Evolutionary conservation across 352 stramenopile genomes (phyloP).

Genomic region (Phytopythium chamaehyphon): DNA sequence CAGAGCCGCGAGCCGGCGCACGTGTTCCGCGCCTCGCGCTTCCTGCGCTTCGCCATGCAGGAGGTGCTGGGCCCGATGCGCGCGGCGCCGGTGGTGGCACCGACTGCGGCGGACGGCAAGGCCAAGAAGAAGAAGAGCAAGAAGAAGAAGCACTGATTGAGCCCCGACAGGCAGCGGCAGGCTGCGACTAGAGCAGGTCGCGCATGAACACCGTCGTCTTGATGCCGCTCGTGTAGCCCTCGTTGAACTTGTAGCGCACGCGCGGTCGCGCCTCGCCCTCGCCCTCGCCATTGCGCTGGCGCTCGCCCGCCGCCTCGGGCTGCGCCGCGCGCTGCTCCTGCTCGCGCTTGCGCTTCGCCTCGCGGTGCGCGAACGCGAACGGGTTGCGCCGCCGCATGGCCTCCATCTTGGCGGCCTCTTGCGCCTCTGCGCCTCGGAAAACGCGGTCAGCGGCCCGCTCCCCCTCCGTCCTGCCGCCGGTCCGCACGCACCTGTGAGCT

Average conservation of each 20-base stretch:
- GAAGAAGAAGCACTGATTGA: constrained; percentile 30
- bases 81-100: constrained; percentile 2
- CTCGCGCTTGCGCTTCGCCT: constrained; percentile 74
- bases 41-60: constrained; percentile 70
- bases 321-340: constrained; percentile 40
- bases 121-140: constrained; percentile 41
- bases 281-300: constrained; percentile 7
- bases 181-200: constrained; percentile 82
- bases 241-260: constrained; percentile 88
- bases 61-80: constrained; percentile 61
- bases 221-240: constrained; percentile 89
- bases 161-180: constrained; percentile 8
- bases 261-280: constrained; percentile 21
- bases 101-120: constrained; percentile 10
- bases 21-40: constrained; percentile 36
- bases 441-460: background rate
- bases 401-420: constrained; percentile 62
- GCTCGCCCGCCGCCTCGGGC: constrained; percentile 5
- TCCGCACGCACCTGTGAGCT: constrained; percentile 44
- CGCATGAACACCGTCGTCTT: constrained; percentile 84
- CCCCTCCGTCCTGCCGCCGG: background rate
- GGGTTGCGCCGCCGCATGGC: constrained; percentile 64
- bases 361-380: constrained; percentile 77
- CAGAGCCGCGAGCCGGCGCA: constrained; percentile 19
- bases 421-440: constrained; percentile 28